Conservation (phyloP, 2,329 filamentous ascomycete species). For the Verticillium tricorpus region DNA sequence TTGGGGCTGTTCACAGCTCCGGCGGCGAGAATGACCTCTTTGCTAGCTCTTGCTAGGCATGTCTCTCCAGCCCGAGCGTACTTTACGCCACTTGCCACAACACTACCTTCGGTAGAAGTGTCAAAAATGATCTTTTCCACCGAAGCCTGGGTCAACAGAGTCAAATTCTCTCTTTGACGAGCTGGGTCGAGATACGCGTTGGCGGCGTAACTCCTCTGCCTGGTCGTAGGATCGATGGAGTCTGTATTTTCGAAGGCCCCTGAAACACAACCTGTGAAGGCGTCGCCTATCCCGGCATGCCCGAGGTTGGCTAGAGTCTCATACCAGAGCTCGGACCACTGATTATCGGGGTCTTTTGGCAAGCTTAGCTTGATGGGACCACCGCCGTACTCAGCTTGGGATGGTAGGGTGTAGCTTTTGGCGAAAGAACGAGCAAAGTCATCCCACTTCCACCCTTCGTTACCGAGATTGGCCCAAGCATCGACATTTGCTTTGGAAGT, state of each 20-base stretch:
- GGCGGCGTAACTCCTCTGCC: slow-evolving; percentile 19
- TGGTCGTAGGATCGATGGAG: slow-evolving; percentile 18
- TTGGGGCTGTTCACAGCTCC: slow-evolving; percentile 37
- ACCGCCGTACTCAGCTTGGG: slow-evolving; percentile 7
- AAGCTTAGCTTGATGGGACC: slow-evolving; percentile 12
- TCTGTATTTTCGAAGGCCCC: slow-evolving; percentile 6
- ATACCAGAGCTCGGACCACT: slow-evolving; percentile 14
- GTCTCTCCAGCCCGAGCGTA: slow-evolving; percentile 8
- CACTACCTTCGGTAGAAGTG: slow-evolving; percentile 5
- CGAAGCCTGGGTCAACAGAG: slow-evolving; percentile 16
- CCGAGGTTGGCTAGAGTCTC: slow-evolving; percentile 16
- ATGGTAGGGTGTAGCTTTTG: slow-evolving; percentile 7
- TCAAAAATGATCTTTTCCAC: slow-evolving; percentile 19
- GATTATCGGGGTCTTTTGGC: slow-evolving; percentile 8
- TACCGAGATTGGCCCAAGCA: slow-evolving; percentile 21
- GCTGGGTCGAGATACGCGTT: slow-evolving; percentile 17
- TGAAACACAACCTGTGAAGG: slow-evolving; percentile 16
- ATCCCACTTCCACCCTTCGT: slow-evolving; percentile 21
- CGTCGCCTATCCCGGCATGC: slow-evolving; percentile 12
- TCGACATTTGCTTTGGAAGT: slow-evolving; percentile 17
- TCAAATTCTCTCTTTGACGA: slow-evolving; percentile 17
- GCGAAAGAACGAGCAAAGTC: slow-evolving; percentile 11
- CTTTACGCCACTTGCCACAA: slow-evolving; percentile 17
- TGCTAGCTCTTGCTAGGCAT: slow-evolving; percentile 18
- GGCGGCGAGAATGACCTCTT: slow-evolving; percentile 37